Conservation (phyloP, 208 protist genomes). For the Leishmania major region DNA sequence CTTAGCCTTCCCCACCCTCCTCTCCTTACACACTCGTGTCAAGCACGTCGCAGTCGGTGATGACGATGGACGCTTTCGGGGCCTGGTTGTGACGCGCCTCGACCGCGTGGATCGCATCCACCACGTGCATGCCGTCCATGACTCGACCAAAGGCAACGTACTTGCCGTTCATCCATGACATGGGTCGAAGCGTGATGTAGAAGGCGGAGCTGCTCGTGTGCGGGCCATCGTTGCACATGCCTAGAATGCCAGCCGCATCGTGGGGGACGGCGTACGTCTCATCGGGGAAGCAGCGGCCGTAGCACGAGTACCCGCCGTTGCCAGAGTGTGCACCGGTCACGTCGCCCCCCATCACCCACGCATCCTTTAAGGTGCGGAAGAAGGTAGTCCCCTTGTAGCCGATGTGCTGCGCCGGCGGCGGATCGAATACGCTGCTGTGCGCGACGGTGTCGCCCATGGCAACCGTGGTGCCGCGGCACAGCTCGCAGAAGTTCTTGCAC, state of each 20-base stretch:
- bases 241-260: constrained; percentile 68
- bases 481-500: constrained; percentile 91
- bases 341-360: constrained; percentile 96
- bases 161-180: constrained; percentile 92
- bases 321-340: constrained; percentile 81
- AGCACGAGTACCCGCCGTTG: constrained; percentile 92
- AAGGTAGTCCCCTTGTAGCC: constrained; percentile 93
- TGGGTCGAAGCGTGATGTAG: constrained; percentile 83
- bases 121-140: constrained; percentile 88
- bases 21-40: constrained; percentile 39
- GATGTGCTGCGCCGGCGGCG: constrained; percentile 15
- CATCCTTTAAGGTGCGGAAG: constrained; percentile 92
- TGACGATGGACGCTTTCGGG: constrained; percentile 58
- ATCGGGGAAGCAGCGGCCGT: constrained; percentile 91
- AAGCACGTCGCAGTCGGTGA: constrained; percentile 83
- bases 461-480: constrained; percentile 79
- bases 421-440: constrained; percentile 1
- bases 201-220: constrained; percentile 90
- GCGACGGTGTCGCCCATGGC: constrained; percentile 10
- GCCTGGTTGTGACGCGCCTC: constrained; percentile 87
- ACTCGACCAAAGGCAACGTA: constrained; percentile 97
- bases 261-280: constrained; percentile 95
- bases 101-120: constrained; percentile 78
- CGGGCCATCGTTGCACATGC: constrained; percentile 91
- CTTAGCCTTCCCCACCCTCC: background rate